phyloP scores from a whole-genome alignment of 768 basidiomycete species.

The Cubamyces lactineus region DNA sequence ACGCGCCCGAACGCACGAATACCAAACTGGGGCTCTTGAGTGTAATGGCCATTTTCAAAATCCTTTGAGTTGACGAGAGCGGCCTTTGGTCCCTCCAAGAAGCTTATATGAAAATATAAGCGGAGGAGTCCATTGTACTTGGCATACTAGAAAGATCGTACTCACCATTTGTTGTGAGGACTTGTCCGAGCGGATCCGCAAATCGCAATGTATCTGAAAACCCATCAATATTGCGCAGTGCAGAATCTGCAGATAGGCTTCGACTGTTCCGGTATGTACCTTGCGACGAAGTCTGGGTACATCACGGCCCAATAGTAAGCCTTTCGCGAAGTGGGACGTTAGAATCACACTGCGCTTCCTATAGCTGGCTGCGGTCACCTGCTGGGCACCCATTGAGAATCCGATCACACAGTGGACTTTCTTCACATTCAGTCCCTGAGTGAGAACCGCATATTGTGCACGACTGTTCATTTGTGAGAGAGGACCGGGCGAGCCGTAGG shows the following conservation, averaged over 20 bases:
- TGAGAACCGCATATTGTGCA: slow-evolving; percentile 58
- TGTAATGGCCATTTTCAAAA: slow-evolving; percentile 58
- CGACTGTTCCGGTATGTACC: slow-evolving; percentile 30
- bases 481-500: too few species aligned
- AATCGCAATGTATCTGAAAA: slow-evolving; percentile 48
- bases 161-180: slow-evolving; percentile 56
- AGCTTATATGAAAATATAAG: slow-evolving; percentile 37
- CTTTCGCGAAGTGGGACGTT: slow-evolving; percentile 31
- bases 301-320: slow-evolving; percentile 60
- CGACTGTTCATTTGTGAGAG: slow-evolving; percentile 38
- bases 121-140: too few species aligned
- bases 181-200: slow-evolving; percentile 61
- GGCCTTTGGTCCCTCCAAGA: slow-evolving; percentile 61
- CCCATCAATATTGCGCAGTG: neutral
- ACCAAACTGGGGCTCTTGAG: slow-evolving; percentile 47
- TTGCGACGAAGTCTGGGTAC: slow-evolving; percentile 58
- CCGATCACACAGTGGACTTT: slow-evolving; percentile 53
- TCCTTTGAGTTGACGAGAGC: slow-evolving; percentile 58
- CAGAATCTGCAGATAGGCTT: neutral
- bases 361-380: slow-evolving; percentile 32
- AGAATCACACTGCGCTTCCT: neutral
- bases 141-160: neutral
- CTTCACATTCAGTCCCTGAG: slow-evolving; percentile 47
- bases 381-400: slow-evolving; percentile 65
- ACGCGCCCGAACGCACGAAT: slow-evolving; percentile 59